phyloP scores from a whole-genome alignment of 305 asterid genomes.

The Fraxinus nigra region DNA sequence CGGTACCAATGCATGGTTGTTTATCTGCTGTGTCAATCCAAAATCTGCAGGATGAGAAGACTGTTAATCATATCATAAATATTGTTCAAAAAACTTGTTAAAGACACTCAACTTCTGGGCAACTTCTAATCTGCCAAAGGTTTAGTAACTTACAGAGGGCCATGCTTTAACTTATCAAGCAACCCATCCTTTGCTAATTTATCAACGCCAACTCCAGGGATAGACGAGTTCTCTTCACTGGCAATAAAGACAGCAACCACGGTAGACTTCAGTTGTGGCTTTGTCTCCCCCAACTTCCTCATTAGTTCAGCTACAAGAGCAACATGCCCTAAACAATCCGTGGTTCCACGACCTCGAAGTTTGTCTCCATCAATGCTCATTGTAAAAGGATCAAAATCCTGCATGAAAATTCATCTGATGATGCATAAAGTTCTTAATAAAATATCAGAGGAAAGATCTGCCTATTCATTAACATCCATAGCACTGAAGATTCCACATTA shows the following conservation, averaged over 20 bases:
- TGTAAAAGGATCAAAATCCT: constrained; percentile 94
- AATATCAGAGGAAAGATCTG: neutral
- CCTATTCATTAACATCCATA: constrained; percentile 6
- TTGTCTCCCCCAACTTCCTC: constrained; percentile 74
- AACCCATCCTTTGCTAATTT: constrained; percentile 80
- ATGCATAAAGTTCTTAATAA: neutral
- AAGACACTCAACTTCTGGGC: neutral
- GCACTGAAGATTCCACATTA: neutral
- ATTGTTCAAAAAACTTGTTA: neutral
- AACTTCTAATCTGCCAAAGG: neutral
- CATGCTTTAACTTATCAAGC: constrained; percentile 74
- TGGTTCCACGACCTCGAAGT: constrained; percentile 94
- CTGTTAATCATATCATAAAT: constrained; percentile 1
- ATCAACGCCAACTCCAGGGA: constrained; percentile 94
- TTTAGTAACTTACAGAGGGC: constrained; percentile 68
- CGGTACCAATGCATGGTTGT: constrained; percentile 98
- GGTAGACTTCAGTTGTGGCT: constrained; percentile 71
- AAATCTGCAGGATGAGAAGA: constrained; percentile 48
- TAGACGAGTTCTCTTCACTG: constrained; percentile 95
- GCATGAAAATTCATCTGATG: constrained; percentile 22
- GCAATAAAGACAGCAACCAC: constrained; percentile 96
- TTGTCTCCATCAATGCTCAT: constrained; percentile 85
- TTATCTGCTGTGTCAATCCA: constrained; percentile 99
- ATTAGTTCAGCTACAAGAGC: constrained; percentile 89
- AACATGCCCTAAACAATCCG: constrained; percentile 96